Conservation (phyloP, 257 asterid genomes). For the Fraxinus americana region DNA sequence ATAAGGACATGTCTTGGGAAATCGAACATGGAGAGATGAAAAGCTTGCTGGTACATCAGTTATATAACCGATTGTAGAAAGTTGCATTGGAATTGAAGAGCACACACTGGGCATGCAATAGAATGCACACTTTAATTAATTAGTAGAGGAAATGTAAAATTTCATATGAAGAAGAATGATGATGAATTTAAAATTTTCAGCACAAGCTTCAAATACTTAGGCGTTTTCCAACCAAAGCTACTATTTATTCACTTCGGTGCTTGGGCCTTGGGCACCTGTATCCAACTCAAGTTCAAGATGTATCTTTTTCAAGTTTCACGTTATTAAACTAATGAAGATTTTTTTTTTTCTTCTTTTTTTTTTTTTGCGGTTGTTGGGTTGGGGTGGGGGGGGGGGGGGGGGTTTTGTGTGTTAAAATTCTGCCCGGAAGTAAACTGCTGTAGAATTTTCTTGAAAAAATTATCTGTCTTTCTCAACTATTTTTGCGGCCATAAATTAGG, state of each 20-base stretch:
- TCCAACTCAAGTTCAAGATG: not conserved
- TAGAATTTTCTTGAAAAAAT: not conserved
- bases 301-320: not conserved
- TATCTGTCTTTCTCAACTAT: not conserved
- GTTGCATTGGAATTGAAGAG: not conserved
- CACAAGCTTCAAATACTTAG: not conserved
- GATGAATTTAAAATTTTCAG: not conserved
- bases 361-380: too few species aligned
- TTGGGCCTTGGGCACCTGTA: not conserved
- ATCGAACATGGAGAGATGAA: not conserved
- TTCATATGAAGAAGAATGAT: too few species aligned
- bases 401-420: not conserved
- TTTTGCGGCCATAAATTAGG: not conserved
- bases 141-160: not conserved
- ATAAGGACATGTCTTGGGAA: not conserved
- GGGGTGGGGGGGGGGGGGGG: not conserved
- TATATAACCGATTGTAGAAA: not conserved
- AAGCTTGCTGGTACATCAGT: not conserved
- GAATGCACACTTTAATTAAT: not conserved
- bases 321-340: not conserved
- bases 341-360: too few species aligned
- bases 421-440: not conserved
- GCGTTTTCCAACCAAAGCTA: not conserved
- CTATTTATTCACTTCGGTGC: not conserved
- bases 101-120: not conserved